Evolutionary conservation across 140 eudicot genomes (phyloP).

Genomic region (Cichorium intybus): DNA sequence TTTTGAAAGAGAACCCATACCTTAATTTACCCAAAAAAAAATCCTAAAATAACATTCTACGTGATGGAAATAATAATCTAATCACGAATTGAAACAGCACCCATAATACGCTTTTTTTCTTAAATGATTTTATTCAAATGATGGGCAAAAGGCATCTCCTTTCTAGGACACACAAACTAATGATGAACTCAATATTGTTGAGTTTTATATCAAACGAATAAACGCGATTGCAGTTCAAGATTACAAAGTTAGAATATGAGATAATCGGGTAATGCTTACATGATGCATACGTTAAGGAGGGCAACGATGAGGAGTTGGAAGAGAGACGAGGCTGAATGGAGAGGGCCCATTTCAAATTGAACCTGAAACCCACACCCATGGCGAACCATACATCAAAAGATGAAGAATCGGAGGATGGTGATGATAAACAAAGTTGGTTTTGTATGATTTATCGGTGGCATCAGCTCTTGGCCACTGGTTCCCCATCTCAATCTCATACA

Average conservation of each 20-base stretch:
- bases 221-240: not conserved
- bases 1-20: not conserved
- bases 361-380: constrained; percentile 56
- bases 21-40: not conserved
- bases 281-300: constrained; percentile 51
- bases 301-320: constrained; percentile 45
- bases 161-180: not conserved
- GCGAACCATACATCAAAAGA: constrained; percentile 3
- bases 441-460: not conserved
- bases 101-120: too few relatives aligned
- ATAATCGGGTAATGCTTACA: constrained; percentile 39
- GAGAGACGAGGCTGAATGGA: constrained; percentile 53
- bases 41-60: too few relatives aligned
- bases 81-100: not conserved
- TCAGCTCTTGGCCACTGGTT: constrained; percentile 35
- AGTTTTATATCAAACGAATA: not conserved
- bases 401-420: constrained; percentile 4
- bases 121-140: not conserved
- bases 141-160: not conserved
- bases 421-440: constrained; percentile 16
- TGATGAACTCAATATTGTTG: not conserved
- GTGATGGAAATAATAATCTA: too few relatives aligned
- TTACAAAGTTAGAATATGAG: not conserved
- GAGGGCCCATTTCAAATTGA: constrained; percentile 66
- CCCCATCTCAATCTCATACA: constrained; percentile 22